Conservation (phyloP, 2,329 filamentous ascomycete species). For the Fusarium citri region DNA sequence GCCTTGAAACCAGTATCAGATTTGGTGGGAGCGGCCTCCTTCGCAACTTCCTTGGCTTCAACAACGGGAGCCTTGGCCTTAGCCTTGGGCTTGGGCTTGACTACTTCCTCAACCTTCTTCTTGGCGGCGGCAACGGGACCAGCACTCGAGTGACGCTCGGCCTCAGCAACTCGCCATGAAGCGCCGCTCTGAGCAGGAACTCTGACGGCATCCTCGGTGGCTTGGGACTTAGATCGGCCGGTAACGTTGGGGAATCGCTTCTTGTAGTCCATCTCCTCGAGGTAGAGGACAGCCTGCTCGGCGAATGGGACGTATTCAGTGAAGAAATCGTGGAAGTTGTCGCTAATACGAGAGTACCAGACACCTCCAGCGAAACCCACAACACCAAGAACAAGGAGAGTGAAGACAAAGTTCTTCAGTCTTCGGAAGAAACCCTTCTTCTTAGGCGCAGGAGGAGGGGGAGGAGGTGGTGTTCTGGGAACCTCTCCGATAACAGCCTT, state of each 20-base stretch:
- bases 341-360: conserved; percentile 91
- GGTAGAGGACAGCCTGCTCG: conserved; percentile 92
- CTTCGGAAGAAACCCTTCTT: conserved; percentile 76
- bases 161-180: conserved; percentile 78
- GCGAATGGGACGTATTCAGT: conserved; percentile 96
- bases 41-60: conserved; percentile 44
- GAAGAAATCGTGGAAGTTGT: conserved; percentile 99
- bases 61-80: conserved; percentile 17
- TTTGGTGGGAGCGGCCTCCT: conserved; percentile 45
- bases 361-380: conserved; percentile 88
- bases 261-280: conserved; percentile 94
- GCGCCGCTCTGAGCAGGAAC: conserved; percentile 89
- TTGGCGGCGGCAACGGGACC: conserved; percentile 50
- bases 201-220: conserved; percentile 77
- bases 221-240: conserved; percentile 60
- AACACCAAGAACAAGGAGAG: conserved; percentile 79
- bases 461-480: conserved; percentile 49
- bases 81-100: conserved; percentile 50
- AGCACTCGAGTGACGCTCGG: conserved; percentile 71
- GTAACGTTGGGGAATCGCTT: conserved; percentile 76
- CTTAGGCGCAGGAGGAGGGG: conserved; percentile 53
- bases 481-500: conserved; percentile 54
- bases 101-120: conserved; percentile 47
- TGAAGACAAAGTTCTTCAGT: conserved; percentile 81
- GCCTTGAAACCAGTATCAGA: conserved; percentile 57